Percentiles rank a stretch among this genome's conserved stretches.
Conservation (phyloP, 345 rosid species). For the Microthlaspi erraticum region DNA sequence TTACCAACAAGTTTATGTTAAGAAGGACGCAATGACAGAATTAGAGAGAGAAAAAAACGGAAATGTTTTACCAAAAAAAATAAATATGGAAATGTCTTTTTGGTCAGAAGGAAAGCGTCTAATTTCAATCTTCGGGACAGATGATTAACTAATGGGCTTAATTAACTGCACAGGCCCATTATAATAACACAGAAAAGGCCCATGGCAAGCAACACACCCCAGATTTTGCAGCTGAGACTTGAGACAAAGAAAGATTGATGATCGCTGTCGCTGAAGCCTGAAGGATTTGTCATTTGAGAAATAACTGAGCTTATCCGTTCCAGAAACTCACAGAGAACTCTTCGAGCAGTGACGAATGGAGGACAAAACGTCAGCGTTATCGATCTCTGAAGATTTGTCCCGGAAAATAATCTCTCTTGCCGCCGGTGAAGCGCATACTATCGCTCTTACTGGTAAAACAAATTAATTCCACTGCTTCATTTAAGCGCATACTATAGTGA, state of each 20-base stretch:
- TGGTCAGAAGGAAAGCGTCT: background rate
- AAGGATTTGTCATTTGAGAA: constrained; percentile 2
- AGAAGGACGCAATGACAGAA: too few relatives aligned
- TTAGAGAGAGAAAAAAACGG: too few relatives aligned
- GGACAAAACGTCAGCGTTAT: constrained; percentile 12
- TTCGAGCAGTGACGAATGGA: constrained; percentile 51
- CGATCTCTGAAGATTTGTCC: constrained; percentile 46
- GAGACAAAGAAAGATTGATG: background rate
- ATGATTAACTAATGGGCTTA: constrained; percentile 14
- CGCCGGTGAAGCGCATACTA: constrained; percentile 89
- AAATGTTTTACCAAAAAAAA: too few relatives aligned
- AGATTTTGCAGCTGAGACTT: too few relatives aligned
- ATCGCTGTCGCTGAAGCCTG: constrained; percentile 3
- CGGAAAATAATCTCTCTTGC: constrained; percentile 55
- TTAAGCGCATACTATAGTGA: background rate
- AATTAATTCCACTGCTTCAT: background rate
- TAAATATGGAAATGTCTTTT: too few relatives aligned
- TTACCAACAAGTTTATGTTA: too few relatives aligned
- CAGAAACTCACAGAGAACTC: background rate
- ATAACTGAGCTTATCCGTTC: constrained; percentile 29
- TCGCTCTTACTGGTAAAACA: constrained; percentile 69
- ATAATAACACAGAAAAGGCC: background rate
- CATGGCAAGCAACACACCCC: too few relatives aligned
- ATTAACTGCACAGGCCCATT: background rate
- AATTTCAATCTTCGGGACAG: background rate